Conservation (phyloP, 2,329 filamentous ascomycete genomes). For the Venturia effusa region DNA sequence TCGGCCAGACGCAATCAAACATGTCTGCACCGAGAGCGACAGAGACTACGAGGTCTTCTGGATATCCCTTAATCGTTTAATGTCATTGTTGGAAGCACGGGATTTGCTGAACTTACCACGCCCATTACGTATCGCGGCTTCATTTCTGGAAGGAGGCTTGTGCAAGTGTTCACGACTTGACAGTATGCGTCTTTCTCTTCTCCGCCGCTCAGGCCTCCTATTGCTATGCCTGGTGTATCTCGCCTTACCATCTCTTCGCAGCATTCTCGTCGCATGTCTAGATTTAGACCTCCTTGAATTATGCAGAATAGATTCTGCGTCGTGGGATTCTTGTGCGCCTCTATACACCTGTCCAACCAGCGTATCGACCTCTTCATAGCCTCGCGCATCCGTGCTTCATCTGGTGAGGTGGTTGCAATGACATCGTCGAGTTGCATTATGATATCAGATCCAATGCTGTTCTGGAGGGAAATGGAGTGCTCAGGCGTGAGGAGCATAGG, state of each 20-base stretch:
- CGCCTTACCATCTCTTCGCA: conserved; percentile 77
- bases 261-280: conserved; percentile 76
- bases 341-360: conserved; percentile 93
- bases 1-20: conserved; percentile 99
- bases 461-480: conserved; percentile 91
- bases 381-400: conserved; percentile 76
- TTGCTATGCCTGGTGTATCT: conserved; percentile 91
- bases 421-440: conserved; percentile 99
- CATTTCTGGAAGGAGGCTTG: conserved; percentile 67
- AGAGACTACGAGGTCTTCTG: conserved; percentile 88
- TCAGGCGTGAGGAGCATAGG: conserved; percentile 97
- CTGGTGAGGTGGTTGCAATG: conserved; percentile 88
- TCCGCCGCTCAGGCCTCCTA: conserved; percentile 86
- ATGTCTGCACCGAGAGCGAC: conserved; percentile 93
- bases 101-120: conserved; percentile 43
- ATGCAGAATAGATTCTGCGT: conserved; percentile 96
- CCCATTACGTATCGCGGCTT: conserved; percentile 99
- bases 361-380: conserved; percentile 91
- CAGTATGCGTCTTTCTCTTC: conserved; percentile 93
- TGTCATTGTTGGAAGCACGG: not conserved
- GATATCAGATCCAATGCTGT: conserved; percentile 95
- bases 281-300: conserved; percentile 87
- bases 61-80: conserved; percentile 56
- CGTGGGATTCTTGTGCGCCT: conserved; percentile 72
- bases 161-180: conserved; percentile 79